Base-by-base conservation (phyloP, 169 alveolate species). In the Plasmodium vivax region DNA sequence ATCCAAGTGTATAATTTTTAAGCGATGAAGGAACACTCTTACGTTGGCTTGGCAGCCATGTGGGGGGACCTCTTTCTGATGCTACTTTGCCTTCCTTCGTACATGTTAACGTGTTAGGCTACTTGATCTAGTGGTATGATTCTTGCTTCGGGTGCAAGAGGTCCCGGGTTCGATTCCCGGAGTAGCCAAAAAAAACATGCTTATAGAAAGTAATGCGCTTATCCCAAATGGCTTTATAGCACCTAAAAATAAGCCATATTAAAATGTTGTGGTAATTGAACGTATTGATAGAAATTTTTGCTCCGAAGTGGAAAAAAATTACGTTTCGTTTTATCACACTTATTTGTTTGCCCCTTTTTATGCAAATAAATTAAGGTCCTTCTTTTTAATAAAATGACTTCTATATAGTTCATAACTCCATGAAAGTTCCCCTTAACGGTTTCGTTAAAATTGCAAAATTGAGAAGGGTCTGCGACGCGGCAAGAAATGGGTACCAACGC, bases 111-210 rank as follows among this genome's bases (percentile, higher is more conserved):
- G 27, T 6, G 34, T 56, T 82, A 85, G 98, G 98, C 98, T 96
- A 97, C 97, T 96, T 96, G 98, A 99, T 98, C 99, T 98, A 98
- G 99, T 98, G 99, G 99, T 98, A 98, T 98, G 99, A 98, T 98
- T 98, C 99, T 97, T 98, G 99, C 98, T 98, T 98, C 98, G 99
- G 99, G 99, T 98, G 98, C 99, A 98, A 97, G 99, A 98, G 99
- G 99, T 98, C 99, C 99, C 99, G 99, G 99, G 99, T 98, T 98
- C 99, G 98, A 98, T 98, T 98, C 99, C 99, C 99, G 99, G 99
- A 98, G 96, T 97, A 95, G 98, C 98, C 98, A 73, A 23, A 68
- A 68, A 68, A n/a, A 62, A n/a, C 3, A 62, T 68, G 38, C 10
- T n/a, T 30, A 68, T 54, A 16, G 4, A 68, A 68, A 68, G n/a